These are phyloP conservation scores for Bromus sterilis DNA, from an alignment of 176 grass and related monocot species.

Conservation along the genomic window DNA sequence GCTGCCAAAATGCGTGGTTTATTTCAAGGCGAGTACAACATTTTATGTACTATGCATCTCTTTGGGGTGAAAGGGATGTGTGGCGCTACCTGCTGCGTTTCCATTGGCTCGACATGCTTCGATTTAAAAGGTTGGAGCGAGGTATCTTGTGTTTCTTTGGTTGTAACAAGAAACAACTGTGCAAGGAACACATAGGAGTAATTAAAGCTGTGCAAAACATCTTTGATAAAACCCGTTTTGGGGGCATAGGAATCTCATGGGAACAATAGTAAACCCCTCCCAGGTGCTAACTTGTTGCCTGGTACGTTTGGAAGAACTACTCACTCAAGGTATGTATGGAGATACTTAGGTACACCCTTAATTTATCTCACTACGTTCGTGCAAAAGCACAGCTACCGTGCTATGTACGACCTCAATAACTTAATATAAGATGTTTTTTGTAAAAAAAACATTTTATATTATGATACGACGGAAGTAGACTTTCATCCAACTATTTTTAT, in stretches of 20 bases:
- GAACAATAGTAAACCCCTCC: background rate
- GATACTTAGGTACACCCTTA: no score
- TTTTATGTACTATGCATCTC: background rate
- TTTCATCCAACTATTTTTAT: no score
- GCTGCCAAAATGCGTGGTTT: conserved; percentile 19
- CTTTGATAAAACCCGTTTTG: background rate
- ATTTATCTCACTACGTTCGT: no score
- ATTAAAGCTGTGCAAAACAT: background rate
- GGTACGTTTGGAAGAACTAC: no score
- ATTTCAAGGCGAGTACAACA: background rate
- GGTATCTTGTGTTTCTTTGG: background rate
- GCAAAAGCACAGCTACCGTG: no score
- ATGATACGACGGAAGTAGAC: no score
- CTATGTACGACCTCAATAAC: no score
- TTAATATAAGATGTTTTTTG: no score
- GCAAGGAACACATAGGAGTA: background rate
- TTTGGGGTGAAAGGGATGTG: conserved; percentile 10
- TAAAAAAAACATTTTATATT: no score
- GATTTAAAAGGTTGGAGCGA: background rate
- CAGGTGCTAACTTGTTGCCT: background rate
- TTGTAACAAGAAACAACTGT: background rate
- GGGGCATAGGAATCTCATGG: background rate
- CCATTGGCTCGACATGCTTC: conserved; percentile 19
- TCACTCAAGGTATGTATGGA: no score
- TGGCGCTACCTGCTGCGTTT: background rate